These are phyloP conservation scores for Alisma plantagoaquatica DNA, from an alignment of 106 monocot genomes.

Conservation along the genomic window DNA sequence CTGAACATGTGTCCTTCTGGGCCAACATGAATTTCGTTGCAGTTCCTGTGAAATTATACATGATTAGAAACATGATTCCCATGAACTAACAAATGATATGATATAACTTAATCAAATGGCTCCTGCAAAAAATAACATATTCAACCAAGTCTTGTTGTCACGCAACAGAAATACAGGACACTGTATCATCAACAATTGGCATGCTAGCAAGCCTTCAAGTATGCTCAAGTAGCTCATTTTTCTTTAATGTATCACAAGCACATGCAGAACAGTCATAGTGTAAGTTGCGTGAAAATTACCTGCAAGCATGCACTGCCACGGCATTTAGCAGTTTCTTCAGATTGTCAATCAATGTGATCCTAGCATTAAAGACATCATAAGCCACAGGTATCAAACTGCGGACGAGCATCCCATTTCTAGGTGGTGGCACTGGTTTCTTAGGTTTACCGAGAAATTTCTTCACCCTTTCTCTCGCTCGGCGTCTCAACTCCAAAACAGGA, in stretches of 20 bases:
- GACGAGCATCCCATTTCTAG: constrained; percentile 91
- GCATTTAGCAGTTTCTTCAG: constrained; percentile 80
- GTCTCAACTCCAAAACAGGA: constrained; percentile 81
- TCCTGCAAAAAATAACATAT: constrained; percentile 1
- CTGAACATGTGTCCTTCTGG: constrained; percentile 64
- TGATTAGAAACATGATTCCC: background rate
- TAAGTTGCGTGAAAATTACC: constrained; percentile 66
- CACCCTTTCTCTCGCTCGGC: constrained; percentile 75
- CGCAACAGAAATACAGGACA: no score
- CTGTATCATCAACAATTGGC: no score
- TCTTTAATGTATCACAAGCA: no score
- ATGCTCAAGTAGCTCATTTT: no score
- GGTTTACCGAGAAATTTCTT: constrained; percentile 63
- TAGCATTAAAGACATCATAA: constrained; percentile 79
- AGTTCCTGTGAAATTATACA: constrained; percentile 33
- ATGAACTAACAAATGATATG: background rate
- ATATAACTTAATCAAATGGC: no score
- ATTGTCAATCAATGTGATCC: constrained; percentile 68
- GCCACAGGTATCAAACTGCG: constrained; percentile 69
- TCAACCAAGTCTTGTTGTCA: no score
- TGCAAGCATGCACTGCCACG: constrained; percentile 86
- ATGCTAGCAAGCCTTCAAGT: no score
- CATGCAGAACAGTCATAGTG: no score
- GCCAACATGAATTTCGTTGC: constrained; percentile 91
- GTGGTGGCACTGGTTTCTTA: constrained; percentile 52